Percentiles rank a stretch among this genome's conserved stretches.
Conservation (phyloP, 2,329 filamentous ascomycete species). For the Trichocomaceae sp. region DNA sequence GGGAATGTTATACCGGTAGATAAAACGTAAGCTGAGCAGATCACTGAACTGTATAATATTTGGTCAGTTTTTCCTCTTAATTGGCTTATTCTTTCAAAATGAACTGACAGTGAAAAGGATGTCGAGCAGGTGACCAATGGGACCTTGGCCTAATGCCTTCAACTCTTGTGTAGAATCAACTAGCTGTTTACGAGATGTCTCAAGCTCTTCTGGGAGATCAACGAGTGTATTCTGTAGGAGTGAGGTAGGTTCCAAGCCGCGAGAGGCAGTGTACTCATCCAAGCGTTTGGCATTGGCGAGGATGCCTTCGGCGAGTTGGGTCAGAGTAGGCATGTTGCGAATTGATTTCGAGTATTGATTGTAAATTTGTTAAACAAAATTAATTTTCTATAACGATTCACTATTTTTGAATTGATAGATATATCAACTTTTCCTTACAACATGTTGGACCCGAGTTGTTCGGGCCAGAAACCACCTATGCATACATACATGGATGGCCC, state of each 20-base stretch:
- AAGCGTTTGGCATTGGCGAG: not conserved
- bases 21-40: not conserved
- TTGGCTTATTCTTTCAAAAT: not conserved
- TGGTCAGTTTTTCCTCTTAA: not conserved
- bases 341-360: not conserved
- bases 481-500: not conserved
- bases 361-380: not conserved
- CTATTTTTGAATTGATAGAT: not conserved
- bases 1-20: conserved; percentile 1
- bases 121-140: not conserved
- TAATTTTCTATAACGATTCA: not conserved
- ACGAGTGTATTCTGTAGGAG: not conserved
- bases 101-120: not conserved
- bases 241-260: not conserved
- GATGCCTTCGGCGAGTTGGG: not conserved
- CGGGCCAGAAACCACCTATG: not conserved
- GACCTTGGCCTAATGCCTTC: not conserved
- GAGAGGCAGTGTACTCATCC: not conserved
- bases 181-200: not conserved
- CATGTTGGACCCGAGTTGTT: not conserved
- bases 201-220: not conserved
- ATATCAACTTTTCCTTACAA: not conserved
- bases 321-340: not conserved
- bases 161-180: not conserved
- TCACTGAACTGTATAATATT: not conserved